These are phyloP conservation scores for Erodium moschatum DNA, from an alignment of 441 rosid genomes.

Conservation along the genomic window DNA sequence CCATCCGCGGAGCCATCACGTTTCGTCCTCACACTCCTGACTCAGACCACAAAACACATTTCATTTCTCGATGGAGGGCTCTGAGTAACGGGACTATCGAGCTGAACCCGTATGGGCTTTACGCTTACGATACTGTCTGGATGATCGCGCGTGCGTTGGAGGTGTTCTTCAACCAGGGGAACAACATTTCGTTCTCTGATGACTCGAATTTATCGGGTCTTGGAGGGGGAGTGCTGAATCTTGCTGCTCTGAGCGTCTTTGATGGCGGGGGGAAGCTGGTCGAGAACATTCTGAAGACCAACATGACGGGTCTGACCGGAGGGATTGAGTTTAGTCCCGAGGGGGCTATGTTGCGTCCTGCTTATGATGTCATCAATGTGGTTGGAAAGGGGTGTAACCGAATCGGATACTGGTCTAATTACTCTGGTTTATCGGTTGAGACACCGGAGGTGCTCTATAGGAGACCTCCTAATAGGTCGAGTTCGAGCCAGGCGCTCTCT, in stretches of 20 bases:
- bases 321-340: conserved; percentile 44
- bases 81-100: conserved; percentile 52
- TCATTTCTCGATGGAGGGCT: conserved; percentile 55
- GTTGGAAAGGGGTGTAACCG: conserved; percentile 50
- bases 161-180: conserved; percentile 50
- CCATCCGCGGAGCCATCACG: conserved; percentile 58
- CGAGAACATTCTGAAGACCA: conserved; percentile 40
- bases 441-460: conserved; percentile 46
- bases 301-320: conserved; percentile 61
- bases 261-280: conserved; percentile 53
- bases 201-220: conserved; percentile 30
- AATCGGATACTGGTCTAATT: conserved; percentile 68
- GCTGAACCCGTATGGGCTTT: conserved; percentile 50
- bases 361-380: conserved; percentile 69
- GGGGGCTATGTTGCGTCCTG: conserved; percentile 49
- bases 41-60: conserved; percentile 41
- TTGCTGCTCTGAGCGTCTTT: conserved; percentile 60
- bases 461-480: conserved; percentile 39
- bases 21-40: conserved; percentile 58
- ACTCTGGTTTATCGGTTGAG: conserved; percentile 49
- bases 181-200: conserved; percentile 54
- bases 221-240: conserved; percentile 36
- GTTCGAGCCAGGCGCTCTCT: conserved; percentile 34
- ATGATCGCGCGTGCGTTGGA: conserved; percentile 64
- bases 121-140: conserved; percentile 88